A percentile compares a stretch with the other conserved stretches of the same genome.
Evolutionary conservation across 2,329 filamentous ascomycete genomes (phyloP).

Genomic region (Botrytis byssoidea): DNA sequence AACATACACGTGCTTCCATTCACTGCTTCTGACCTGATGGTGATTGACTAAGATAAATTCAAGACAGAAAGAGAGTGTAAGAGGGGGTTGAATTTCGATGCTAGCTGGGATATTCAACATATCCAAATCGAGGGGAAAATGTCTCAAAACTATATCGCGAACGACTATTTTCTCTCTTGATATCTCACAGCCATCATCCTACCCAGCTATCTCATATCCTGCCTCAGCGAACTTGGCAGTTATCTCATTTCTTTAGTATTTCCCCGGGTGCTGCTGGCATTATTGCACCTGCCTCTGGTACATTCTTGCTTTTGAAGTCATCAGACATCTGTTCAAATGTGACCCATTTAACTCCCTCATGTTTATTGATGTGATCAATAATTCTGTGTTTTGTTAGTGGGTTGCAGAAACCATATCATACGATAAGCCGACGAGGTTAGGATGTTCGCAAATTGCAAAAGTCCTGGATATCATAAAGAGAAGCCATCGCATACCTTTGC

Average conservation of each 20-base stretch:
- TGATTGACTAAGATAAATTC: neutral
- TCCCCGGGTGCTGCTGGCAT: constrained; percentile 57
- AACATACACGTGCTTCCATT: neutral
- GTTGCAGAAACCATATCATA: neutral
- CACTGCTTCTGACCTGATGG: neutral
- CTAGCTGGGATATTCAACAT: neutral
- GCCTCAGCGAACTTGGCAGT: neutral
- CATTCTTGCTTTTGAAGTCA: constrained; percentile 68
- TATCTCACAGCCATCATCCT: neutral
- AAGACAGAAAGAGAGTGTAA: neutral
- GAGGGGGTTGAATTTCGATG: neutral
- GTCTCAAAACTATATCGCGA: neutral
- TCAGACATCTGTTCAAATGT: constrained; percentile 71
- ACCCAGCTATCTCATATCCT: neutral
- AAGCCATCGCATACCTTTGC: constrained; percentile 56
- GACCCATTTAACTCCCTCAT: constrained; percentile 62
- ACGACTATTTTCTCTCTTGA: neutral
- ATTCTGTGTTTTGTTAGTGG: constrained; percentile 45
- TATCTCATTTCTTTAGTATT: constrained; percentile 42
- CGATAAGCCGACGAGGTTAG: neutral
- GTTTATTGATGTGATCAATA: constrained; percentile 67
- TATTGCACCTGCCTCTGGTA: constrained; percentile 55
- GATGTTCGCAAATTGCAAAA: constrained; percentile 59
- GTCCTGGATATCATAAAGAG: constrained; percentile 47
- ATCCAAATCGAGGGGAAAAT: neutral